Base-by-base conservation (phyloP, 306 rosid species). In the Dalbergia cochinchinensis region DNA sequence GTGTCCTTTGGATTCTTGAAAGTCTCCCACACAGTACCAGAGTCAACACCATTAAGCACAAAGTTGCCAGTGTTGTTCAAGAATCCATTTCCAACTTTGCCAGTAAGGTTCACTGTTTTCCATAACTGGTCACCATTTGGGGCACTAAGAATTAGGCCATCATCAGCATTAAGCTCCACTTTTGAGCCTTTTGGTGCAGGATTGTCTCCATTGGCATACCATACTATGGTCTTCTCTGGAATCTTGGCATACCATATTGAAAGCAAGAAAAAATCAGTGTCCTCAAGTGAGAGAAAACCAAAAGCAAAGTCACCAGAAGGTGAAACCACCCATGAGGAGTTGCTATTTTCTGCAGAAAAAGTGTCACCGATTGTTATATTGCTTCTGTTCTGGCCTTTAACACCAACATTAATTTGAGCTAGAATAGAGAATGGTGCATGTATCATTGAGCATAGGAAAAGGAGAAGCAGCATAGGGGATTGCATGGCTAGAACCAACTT, bases 261-360 rank as follows among this genome's bases (percentile, higher is more conserved):
- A 45, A 86, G 89, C 54, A 89, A 69, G 87, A 86, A 87, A 41
- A n/a, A 7, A 65, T 65, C 80, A 18, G 60, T 71, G 0, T 13
- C 44, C 0, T 54, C 1, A 15, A 72, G 80, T 15, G 74, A 78
- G 9, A 41, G 55, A 82, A 91, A 88, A 19, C 94, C 88, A 48
- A 89, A 90, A n/a, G 92, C 89, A 65, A 92, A 92, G 57, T 89
- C 89, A n/a, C 81, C 83, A 3, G 90, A 85, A 65, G 92, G 87
- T 5, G 94, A 92, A 80, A 76, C 70, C 11, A 86, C 35, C 93
- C 90, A 91, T 31, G 87, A 4, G 67, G 82, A 6, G 20, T 22
- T 74, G 75, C 59, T 60, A 5, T 26, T 63, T 14, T 53, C 62
- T 66, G 94, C 92, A 6, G 35, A 14, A n/a, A 66, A 44, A 68